These are phyloP conservation scores for Schwanniomyces yamadae DNA, from an alignment of 805 yeast genomes.

Conservation along the genomic window DNA sequence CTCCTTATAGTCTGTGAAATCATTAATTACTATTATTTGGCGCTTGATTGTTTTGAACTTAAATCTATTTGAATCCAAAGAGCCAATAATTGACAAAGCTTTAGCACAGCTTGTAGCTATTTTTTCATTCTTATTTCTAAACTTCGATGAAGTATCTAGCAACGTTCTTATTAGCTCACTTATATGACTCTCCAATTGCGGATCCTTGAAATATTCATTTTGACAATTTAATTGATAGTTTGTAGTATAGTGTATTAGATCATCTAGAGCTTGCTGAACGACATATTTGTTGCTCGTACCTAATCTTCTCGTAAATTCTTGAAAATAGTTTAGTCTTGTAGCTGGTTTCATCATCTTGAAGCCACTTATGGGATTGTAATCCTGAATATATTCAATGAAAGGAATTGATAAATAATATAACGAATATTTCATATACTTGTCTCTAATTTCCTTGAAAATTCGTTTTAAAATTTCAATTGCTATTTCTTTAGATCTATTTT, in stretches of 20 bases:
- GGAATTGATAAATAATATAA: constrained; percentile 56
- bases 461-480: constrained; percentile 51
- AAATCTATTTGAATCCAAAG: constrained; percentile 63
- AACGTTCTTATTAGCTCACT: constrained; percentile 52
- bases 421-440: constrained; percentile 41
- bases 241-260: constrained; percentile 53
- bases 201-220: constrained; percentile 38
- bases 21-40: constrained; percentile 52
- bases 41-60: constrained; percentile 41
- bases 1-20: constrained; percentile 63
- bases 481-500: constrained; percentile 45
- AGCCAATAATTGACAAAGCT: constrained; percentile 75
- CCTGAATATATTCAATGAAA: constrained; percentile 36
- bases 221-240: constrained; percentile 52
- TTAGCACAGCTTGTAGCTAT: constrained; percentile 63
- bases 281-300: constrained; percentile 67
- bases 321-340: constrained; percentile 37
- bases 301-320: constrained; percentile 56
- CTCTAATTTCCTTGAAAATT: constrained; percentile 29
- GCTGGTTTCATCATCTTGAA: constrained; percentile 29
- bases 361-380: constrained; percentile 14
- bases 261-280: constrained; percentile 68
- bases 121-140: constrained; percentile 45
- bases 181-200: constrained; percentile 24
- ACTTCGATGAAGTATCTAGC: constrained; percentile 56